Percentiles rank a stretch among this genome's conserved stretches.
Conservation (phyloP, 352 stramenopile species). For the Pythium brachiatum region DNA sequence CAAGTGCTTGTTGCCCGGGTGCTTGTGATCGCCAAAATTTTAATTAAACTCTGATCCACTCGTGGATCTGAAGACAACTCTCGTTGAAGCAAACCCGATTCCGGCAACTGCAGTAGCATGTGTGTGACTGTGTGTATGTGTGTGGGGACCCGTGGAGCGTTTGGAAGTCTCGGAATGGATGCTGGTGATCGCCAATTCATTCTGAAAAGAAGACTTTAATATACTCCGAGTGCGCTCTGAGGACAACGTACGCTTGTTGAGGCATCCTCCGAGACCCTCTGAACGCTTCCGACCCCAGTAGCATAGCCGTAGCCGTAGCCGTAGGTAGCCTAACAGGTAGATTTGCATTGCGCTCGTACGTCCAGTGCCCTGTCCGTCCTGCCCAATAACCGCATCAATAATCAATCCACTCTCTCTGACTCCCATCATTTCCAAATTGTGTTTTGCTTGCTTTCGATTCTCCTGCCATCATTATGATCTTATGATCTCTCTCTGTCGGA, state of each 20-base stretch:
- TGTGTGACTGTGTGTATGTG: slow-evolving; percentile 3
- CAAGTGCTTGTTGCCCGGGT: slow-evolving; percentile 7
- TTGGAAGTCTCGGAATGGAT: slow-evolving; percentile 10
- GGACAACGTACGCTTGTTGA: slow-evolving; percentile 53
- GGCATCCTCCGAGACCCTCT: slow-evolving; percentile 25
- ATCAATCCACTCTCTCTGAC: not conserved
- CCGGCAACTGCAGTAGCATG: not conserved
- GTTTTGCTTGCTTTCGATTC: not conserved
- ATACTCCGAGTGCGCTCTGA: slow-evolving; percentile 75
- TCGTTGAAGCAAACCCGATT: slow-evolving; percentile 15
- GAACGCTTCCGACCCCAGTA: slow-evolving; percentile 13
- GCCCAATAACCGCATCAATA: not conserved
- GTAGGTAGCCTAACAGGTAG: not conserved
- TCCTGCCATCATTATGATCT: not conserved
- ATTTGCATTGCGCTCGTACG: not conserved
- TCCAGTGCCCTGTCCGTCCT: not conserved
- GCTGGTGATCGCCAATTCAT: slow-evolving; percentile 58
- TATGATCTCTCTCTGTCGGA: too few relatives aligned
- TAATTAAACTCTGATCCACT: slow-evolving; percentile 27
- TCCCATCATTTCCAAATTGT: not conserved
- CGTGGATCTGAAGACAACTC: slow-evolving; percentile 18
- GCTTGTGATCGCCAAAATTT: slow-evolving; percentile 22
- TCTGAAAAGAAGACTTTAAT: slow-evolving; percentile 61
- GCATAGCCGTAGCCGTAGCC: not conserved
- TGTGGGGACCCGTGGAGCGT: not conserved